Conservation (phyloP, 495 filamentous ascomycete species). For the Trichoderma orchidacearum region DNA sequence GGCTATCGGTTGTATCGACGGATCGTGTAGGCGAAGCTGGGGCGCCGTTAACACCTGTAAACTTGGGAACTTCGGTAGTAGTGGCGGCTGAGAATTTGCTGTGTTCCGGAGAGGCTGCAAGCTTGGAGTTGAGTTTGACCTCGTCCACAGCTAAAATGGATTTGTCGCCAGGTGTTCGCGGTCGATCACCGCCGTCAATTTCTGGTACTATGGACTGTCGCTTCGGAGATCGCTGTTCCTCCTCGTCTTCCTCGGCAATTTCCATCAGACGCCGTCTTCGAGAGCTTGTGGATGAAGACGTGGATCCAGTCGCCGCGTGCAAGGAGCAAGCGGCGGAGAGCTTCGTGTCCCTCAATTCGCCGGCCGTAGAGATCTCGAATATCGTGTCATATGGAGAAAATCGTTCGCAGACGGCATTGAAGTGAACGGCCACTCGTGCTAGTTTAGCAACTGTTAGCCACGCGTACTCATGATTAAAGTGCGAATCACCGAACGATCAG, state of each 20-base stretch:
- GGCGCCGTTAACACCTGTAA: conserved; percentile 14
- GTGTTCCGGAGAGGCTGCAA: conserved; percentile 21
- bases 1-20: conserved; percentile 50
- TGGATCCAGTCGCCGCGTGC: conserved; percentile 78
- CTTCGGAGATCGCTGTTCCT: conserved; percentile 36
- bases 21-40: conserved; percentile 24
- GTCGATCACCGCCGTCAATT: conserved; percentile 6
- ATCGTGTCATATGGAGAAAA: conserved; percentile 81
- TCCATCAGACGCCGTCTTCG: conserved; percentile 67
- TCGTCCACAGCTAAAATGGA: neutral
- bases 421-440: conserved; percentile 94
- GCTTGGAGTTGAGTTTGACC: conserved; percentile 19
- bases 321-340: conserved; percentile 81
- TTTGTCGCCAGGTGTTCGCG: neutral
- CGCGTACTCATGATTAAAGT: neutral
- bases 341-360: conserved; percentile 75
- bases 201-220: conserved; percentile 32
- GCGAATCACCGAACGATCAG: neutral
- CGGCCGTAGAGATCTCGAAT: conserved; percentile 54
- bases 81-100: conserved; percentile 23
- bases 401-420: conserved; percentile 69
- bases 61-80: conserved; percentile 19
- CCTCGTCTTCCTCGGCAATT: conserved; percentile 74
- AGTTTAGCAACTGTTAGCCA: conserved; percentile 1
- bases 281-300: conserved; percentile 74